Base-by-base conservation (phyloP, 2,329 filamentous ascomycete genomes). In the Talaromyces sp. region DNA sequence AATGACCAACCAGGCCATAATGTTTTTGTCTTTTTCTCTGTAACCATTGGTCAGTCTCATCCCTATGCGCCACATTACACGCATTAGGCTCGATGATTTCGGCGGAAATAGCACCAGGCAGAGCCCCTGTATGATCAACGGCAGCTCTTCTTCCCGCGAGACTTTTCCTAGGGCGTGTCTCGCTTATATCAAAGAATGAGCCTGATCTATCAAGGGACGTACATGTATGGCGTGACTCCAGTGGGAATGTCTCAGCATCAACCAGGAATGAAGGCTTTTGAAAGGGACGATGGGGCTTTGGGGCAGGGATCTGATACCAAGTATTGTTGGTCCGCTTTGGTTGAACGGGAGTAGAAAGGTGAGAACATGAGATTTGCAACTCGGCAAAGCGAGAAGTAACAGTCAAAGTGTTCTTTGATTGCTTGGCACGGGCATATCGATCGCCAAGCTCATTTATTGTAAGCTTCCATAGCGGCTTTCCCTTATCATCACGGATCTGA, bases 381-480 rank as follows among this genome's bases (percentile, higher is more conserved):
- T 4, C 4, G 24, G 24, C 9, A 27, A 5, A 4, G 4, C 24
- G 24, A 27, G 9, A 27, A 17, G 13, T 20, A 20, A 9, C 13
- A 19, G 30, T n/a, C n/a, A 13, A 6, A 16, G 16, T 1, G 11
- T 27, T 29, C 7, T 16, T 9, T 14, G 32, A 5, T 30, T 39
- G 2, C 2, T 19, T 33, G 19, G 30, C 13, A 2, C 19, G 11
- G 4, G 30, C 32, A 16, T 22, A 2, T 8, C n/a, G 2, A 11
- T 55, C 45, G 17, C 52, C 48, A 1, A 36, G 45, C 17, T 42
- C 14, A 9, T 48, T 13, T 4, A 1, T 20, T 10, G 13, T 27
- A 4, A 16, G 3, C 7, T 14, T 33, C 52, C 52, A 55, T 6
- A 51, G 43, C 4, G 52, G 52, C 13, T 22, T 24, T 9, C 14